These are phyloP conservation scores for Termitomyces eurrhizus DNA, from an alignment of 768 basidiomycete species.

Conservation along the genomic window DNA sequence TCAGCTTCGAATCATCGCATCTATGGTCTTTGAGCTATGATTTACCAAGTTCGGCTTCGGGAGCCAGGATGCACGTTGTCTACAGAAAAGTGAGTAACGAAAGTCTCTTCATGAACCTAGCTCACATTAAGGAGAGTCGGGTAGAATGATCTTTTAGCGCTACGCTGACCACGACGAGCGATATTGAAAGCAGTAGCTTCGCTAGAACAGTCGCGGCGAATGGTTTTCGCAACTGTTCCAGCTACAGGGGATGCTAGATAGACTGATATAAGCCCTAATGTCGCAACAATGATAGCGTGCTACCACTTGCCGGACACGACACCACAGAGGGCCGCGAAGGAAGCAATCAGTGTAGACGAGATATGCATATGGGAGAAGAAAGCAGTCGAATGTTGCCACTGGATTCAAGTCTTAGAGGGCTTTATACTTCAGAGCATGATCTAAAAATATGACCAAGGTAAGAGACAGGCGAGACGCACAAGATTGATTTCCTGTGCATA, in stretches of 20 bases:
- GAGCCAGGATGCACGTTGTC: slow-evolving; percentile 18
- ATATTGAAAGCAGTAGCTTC: slow-evolving; percentile 15
- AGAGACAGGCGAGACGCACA: too few relatives aligned
- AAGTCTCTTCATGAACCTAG: not conserved
- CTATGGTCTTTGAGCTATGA: not conserved
- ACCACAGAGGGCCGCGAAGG: not conserved
- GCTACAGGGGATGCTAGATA: not conserved
- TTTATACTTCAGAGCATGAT: not conserved
- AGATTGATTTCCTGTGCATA: not conserved
- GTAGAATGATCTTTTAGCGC: slow-evolving; percentile 12
- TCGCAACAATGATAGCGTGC: not conserved
- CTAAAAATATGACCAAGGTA: not conserved
- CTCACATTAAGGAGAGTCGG: slow-evolving; percentile 14
- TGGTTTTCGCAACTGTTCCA: slow-evolving; percentile 1
- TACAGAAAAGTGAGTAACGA: not conserved
- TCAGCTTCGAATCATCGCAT: not conserved
- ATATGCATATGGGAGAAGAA: not conserved
- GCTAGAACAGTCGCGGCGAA: slow-evolving; percentile 12
- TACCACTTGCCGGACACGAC: not conserved
- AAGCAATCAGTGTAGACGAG: not conserved
- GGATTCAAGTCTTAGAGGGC: not conserved
- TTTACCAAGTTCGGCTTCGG: slow-evolving; percentile 14
- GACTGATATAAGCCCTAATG: not conserved
- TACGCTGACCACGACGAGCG: slow-evolving; percentile 13
- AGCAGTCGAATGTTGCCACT: not conserved